phyloP scores from a whole-genome alignment of 805 yeast genomes.

The Nakazawaea sp. region DNA sequence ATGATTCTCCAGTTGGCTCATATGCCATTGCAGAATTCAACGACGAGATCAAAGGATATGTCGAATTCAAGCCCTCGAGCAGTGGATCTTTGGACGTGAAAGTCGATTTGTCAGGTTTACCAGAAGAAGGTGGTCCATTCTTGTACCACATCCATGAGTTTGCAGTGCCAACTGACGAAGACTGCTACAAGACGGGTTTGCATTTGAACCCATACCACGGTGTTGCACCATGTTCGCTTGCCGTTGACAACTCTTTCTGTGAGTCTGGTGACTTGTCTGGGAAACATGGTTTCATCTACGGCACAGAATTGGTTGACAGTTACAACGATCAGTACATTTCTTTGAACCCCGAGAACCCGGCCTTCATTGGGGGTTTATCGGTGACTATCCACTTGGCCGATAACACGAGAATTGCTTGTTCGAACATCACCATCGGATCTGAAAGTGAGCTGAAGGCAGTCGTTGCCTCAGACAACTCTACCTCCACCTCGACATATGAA shows the following conservation, averaged over 20 bases:
- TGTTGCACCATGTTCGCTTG: constrained; percentile 26
- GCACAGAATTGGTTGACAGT: constrained; percentile 32
- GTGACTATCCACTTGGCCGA: constrained; percentile 43
- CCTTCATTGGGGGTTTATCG: constrained; percentile 37
- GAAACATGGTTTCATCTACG: constrained; percentile 37
- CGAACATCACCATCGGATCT: constrained; percentile 30
- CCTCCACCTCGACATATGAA: constrained; percentile 8
- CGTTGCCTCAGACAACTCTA: constrained; percentile 10
- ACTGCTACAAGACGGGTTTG: constrained; percentile 33
- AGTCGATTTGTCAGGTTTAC: constrained; percentile 37
- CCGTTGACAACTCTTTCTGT: constrained; percentile 29
- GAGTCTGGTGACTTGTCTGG: constrained; percentile 45
- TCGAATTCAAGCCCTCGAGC: constrained; percentile 41
- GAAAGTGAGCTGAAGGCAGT: constrained; percentile 3
- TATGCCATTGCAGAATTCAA: constrained; percentile 55
- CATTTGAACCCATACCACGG: constrained; percentile 38
- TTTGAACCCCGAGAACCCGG: constrained; percentile 27
- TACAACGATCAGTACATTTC: constrained; percentile 36
- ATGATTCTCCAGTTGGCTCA: constrained; percentile 39
- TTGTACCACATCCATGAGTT: constrained; percentile 36
- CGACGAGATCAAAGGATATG: constrained; percentile 37
- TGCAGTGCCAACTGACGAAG: constrained; percentile 27
- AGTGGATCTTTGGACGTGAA: constrained; percentile 32
- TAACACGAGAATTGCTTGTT: constrained; percentile 48
- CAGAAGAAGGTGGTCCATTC: constrained; percentile 36